Base-by-base conservation (phyloP, 768 basidiomycete genomes). In the Phlebiopsis gigantea region DNA sequence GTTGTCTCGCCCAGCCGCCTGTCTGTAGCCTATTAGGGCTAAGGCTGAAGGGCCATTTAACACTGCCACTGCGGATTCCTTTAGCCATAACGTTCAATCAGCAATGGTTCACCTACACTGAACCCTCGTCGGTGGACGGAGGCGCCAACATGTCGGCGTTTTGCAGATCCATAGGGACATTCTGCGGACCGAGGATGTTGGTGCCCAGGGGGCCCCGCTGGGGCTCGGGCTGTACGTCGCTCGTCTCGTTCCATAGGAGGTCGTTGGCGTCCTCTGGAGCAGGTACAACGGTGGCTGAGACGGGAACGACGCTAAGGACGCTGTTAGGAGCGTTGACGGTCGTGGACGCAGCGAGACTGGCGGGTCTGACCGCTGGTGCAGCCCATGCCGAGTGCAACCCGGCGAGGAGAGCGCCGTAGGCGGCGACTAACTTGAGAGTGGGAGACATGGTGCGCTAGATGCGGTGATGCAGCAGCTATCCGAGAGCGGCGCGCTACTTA, bases 1-100 rank as follows among this genome's bases (percentile, higher is more conserved):
- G 61, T 55, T 70, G 66, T 31, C 69, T 49, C 17, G 69, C 68
- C 69, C 69, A 70, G 1, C 69, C 69, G 17, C 69, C 69, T 3
- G 63, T 63, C 44, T 70, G 68, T 7, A 70, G 58, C 15, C 69
- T 63, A 54, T 69, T 68, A 39, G 66, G 68, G 34, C 66, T 68
- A 30, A 69, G 52, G 47, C 63, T 62, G 53, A 68, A 62, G 9
- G 69, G 66, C 69, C 69, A 68, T 47, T 64, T 66, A 15, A 61
- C 58, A 46, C 65, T 64, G 25, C 57, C 56, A 3, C 53, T 63
- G 54, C 28, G 26, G 53, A 53, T 25, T 12, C 24, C n/a, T 12
- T 14, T 10, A 2, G 19, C 31, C 29, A 29, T 24, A 49, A 6
- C 34, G 30, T 31, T 17, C 26, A 12, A 53, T 29, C 46, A 31